phyloP scores from a whole-genome alignment of 2,329 filamentous ascomycete species.

The Fonsecaea pugnacius region DNA sequence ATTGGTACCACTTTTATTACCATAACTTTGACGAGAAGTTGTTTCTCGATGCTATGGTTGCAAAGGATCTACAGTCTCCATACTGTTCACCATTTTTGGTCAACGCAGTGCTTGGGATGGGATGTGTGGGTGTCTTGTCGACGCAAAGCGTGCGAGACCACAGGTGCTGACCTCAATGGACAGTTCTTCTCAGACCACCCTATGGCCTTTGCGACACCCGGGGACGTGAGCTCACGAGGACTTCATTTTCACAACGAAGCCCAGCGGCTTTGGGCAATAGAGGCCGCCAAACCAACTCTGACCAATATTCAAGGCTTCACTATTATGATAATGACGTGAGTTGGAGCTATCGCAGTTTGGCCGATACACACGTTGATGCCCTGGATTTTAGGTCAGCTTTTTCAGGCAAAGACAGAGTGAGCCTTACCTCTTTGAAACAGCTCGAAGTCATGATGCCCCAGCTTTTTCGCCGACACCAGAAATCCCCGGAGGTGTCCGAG shows the following conservation, averaged over 20 bases:
- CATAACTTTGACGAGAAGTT: slow-evolving; percentile 42
- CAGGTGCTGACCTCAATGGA: slow-evolving; percentile 1
- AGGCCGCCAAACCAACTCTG: slow-evolving; percentile 43
- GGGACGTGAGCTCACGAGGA: slow-evolving; percentile 41
- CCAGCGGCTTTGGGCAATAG: slow-evolving; percentile 44
- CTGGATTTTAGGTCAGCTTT: slow-evolving; percentile 17
- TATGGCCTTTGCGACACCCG: slow-evolving; percentile 39
- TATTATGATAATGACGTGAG: slow-evolving; percentile 40
- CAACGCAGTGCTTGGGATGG: slow-evolving; percentile 42
- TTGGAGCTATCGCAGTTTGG: background rate
- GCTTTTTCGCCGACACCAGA: slow-evolving; percentile 16
- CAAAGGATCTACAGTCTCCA: slow-evolving; percentile 36
- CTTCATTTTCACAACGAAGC: slow-evolving; percentile 45
- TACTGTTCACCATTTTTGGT: slow-evolving; percentile 45
- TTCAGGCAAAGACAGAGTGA: slow-evolving; percentile 26
- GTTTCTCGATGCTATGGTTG: slow-evolving; percentile 42
- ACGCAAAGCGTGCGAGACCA: background rate
- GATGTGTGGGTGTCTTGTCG: slow-evolving; percentile 24
- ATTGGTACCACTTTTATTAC: slow-evolving; percentile 41
- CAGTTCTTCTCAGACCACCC: slow-evolving; percentile 46
- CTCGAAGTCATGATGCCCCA: slow-evolving; percentile 26
- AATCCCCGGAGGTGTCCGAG: background rate
- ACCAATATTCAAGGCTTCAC: slow-evolving; percentile 45
- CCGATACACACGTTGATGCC: background rate
- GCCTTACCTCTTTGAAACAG: slow-evolving; percentile 23